Evolutionary conservation across 2,329 filamentous ascomycete genomes (phyloP), one percentile per base, ranked within the genome.

Genomic region (Penicillium sp.): DNA sequence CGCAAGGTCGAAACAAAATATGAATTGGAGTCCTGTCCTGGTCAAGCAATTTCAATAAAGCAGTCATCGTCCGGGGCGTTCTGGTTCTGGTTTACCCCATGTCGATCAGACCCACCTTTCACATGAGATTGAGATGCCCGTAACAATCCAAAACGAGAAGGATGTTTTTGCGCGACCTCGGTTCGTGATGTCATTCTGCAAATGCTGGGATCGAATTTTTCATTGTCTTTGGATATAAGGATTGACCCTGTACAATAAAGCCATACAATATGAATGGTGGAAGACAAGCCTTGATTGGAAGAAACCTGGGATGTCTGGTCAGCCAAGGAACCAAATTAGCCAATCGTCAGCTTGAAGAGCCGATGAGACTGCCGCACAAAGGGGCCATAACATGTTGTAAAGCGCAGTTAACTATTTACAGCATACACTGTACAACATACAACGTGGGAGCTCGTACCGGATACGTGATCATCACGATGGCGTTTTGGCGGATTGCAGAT

Each of bases 101-200:
- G 48, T 46, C 41, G 40, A 51, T 45, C 41, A 47, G 41, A 51
- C 48, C 48, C 41, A 29, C 48, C 42, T 51, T 51, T 44, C 48
- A 51, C 41, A 51, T 51, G 41, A n/a, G 7, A 50, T 7, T 18
- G 19, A 43, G 23, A 27, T 35, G 13, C 18, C 26, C 34, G n/a
- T 7, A 27, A 13, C 13, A 11, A 30, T 34, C 34, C 30, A 13
- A 26, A 34, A 26, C 8, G 7, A 18, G n/a, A 36, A 18, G 2
- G n/a, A 27, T 29, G 8, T 14, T 11, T 19, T 14, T n/a, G 10
- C 8, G 11, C 16, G 16, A 39, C 16, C 7, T 29, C 34, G 18
- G 34, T 38, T 16, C 11, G 11, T 47, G 16, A 38, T 16, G 11
- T 30, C 7, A 30, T n/a, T 2, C 7, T 39, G 7, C 7, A 39